Conservation (phyloP, 768 basidiomycete genomes). For the Mycena metata region DNA sequence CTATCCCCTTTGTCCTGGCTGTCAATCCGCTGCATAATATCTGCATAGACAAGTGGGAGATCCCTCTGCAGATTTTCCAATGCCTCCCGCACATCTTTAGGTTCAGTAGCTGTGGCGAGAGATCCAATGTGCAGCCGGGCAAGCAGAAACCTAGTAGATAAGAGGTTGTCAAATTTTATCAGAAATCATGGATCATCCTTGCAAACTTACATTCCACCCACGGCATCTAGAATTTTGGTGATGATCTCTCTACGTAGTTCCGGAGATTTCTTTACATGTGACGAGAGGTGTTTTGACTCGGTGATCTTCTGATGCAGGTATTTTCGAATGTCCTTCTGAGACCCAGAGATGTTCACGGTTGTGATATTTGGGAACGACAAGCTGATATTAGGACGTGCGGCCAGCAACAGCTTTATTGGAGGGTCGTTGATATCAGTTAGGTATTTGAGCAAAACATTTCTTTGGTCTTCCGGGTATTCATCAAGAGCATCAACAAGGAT, state of each 20-base stretch:
- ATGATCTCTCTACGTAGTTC: background rate
- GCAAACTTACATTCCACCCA: background rate
- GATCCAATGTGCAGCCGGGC: background rate
- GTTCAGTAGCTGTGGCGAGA: too few relatives aligned
- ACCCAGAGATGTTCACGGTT: background rate
- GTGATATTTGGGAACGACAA: background rate
- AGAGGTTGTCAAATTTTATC: background rate
- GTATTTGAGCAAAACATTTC: background rate
- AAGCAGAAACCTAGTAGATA: background rate
- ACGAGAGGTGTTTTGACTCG: background rate
- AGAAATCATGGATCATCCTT: too few relatives aligned
- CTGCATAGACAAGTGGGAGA: background rate
- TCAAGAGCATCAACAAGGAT: conserved; percentile 6
- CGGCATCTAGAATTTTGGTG: background rate
- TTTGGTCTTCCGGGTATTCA: conserved; percentile 1
- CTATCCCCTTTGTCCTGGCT: background rate
- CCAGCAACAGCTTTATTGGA: background rate
- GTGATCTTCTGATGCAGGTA: background rate
- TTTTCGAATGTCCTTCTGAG: background rate
- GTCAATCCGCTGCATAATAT: background rate
- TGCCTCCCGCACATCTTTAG: background rate
- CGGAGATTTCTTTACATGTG: background rate
- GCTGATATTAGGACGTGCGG: background rate
- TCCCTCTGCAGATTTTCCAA: background rate
- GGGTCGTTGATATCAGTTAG: background rate